Evolutionary conservation across 2,329 filamentous ascomycete species (phyloP), one percentile per base, ranked within the genome.

Genomic region (Onygena corvina): DNA sequence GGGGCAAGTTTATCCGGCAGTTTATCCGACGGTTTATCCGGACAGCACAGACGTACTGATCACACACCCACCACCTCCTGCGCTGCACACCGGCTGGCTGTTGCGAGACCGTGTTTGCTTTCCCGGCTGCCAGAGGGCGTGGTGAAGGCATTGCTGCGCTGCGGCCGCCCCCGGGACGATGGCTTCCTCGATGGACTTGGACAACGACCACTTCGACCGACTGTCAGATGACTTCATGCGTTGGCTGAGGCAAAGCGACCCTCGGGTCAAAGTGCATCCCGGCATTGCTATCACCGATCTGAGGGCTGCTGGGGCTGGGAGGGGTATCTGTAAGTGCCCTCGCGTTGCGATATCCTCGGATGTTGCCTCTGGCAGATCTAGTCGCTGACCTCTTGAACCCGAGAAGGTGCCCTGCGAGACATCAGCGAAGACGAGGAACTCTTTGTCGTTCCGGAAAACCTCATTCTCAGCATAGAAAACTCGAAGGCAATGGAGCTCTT

Each of bases 341-440:
- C n/a, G 21, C 12, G n/a, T 54, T 52, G 50, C 29, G 27, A 6
- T 11, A 21, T 42, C 14, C 7, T 25, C 36, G 27, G 14, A 23
- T 42, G 16, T 14, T 42, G 4, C 12, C 12, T 29, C 27, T 11
- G 11, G 12, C 36, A 42, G n/a, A 16, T 54, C 47, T 52, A 51
- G 46, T 46, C 54, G 35, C 56, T 51, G 46, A 58, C 46, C n/a
- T 31, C 48, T 44, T 23, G 4, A 40, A 30, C 18, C 55, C n/a
- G n/a, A n/a, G n/a, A n/a, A 90, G 85, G 93, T 58, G 84, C 87
- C 21, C 75, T 69, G 18, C 64, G 74, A 51, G 77, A 86, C 54
- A 86, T 94, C 48, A 68, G 73, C 14, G 76, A 84, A 57, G 84
- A 88, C 53, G 85, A 86, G 50, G 76, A 83, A 44, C 75, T 94